A percentile compares a stretch with the other conserved stretches of the same genome.
Conservation (phyloP, 371 early-diverging fungal species). For the Cokeromyces recurvatus region DNA sequence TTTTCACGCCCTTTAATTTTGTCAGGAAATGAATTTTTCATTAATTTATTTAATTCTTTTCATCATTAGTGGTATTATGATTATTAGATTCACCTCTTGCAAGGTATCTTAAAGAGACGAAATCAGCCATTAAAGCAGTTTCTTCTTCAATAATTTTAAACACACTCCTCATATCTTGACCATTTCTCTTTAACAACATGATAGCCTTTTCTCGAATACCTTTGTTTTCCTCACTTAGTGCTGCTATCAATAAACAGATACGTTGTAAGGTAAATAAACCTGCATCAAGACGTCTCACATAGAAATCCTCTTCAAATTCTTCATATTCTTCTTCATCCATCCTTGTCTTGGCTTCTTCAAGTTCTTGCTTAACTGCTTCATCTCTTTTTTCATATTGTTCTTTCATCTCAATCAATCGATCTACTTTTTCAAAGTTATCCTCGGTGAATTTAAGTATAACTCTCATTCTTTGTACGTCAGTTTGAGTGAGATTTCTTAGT, state of each 20-base stretch:
- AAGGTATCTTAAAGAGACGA: slow-evolving; percentile 6
- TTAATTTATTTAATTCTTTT: no score
- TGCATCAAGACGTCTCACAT: slow-evolving; percentile 65
- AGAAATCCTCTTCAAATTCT: slow-evolving; percentile 54
- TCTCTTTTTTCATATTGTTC: slow-evolving; percentile 64
- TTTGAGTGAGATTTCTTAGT: slow-evolving; percentile 52
- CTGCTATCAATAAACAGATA: slow-evolving; percentile 63
- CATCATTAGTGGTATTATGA: no score
- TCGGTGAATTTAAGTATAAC: slow-evolving; percentile 82
- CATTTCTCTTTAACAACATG: slow-evolving; percentile 85
- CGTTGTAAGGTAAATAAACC: slow-evolving; percentile 84
- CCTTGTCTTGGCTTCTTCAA: slow-evolving; percentile 41
- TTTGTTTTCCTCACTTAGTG: slow-evolving; percentile 50
- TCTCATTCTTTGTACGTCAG: slow-evolving; percentile 64
- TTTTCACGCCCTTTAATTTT: no score
- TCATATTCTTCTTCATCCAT: slow-evolving; percentile 46
- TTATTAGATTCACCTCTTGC: slow-evolving; percentile 11
- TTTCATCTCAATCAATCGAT: slow-evolving; percentile 73
- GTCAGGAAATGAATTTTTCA: no score
- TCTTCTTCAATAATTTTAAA: slow-evolving; percentile 40
- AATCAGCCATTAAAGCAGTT: slow-evolving; percentile 11
- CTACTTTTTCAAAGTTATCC: slow-evolving; percentile 72
- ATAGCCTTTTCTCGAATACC: slow-evolving; percentile 23
- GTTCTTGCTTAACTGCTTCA: slow-evolving; percentile 37
- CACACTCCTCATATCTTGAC: slow-evolving; percentile 79